A percentile compares a stretch with the other conserved stretches of the same genome.
These are phyloP conservation scores for Blepharisma japonicum DNA, from an alignment of 73 alveolate species.

Conservation along the genomic window DNA sequence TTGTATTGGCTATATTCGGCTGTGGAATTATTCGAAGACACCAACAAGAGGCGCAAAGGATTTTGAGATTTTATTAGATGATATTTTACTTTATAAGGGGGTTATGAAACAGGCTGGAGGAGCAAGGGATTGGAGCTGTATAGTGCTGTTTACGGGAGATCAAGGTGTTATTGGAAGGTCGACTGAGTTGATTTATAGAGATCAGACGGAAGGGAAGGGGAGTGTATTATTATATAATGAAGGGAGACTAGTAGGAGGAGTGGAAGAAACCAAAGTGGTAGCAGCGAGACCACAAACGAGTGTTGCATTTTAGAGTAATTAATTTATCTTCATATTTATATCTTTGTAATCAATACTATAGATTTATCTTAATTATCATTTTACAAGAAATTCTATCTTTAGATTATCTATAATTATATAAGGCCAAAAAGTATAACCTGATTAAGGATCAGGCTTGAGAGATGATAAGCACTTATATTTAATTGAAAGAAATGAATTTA, in stretches of 20 bases:
- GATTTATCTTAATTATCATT: no score
- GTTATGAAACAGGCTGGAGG: constrained; percentile 6
- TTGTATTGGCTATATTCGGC: constrained; percentile 45
- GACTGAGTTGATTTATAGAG: constrained; percentile 2
- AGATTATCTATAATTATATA: no score
- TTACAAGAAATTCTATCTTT: no score
- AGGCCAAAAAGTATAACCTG: no score
- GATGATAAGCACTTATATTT: no score
- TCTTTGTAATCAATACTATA: no score
- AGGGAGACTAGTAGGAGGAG: constrained; percentile 23
- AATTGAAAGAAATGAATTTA: no score
- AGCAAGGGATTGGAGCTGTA: background rate
- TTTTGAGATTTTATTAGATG: constrained; percentile 69
- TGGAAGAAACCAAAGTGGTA: constrained; percentile 17
- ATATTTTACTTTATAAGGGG: constrained; percentile 63
- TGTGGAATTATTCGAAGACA: constrained; percentile 83
- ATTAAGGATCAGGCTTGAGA: no score
- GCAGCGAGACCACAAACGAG: background rate
- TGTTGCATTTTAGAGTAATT: no score
- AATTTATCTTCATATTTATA: no score
- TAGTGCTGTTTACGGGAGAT: constrained; percentile 5
- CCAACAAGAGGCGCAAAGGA: constrained; percentile 82
- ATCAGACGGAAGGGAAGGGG: background rate
- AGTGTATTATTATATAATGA: constrained; percentile 23
- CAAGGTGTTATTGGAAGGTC: background rate